Percentiles rank a stretch among this genome's conserved stretches.
These are phyloP conservation scores for Tubosaeta sp. DNA, from an alignment of 768 basidiomycete species.

Conservation along the genomic window DNA sequence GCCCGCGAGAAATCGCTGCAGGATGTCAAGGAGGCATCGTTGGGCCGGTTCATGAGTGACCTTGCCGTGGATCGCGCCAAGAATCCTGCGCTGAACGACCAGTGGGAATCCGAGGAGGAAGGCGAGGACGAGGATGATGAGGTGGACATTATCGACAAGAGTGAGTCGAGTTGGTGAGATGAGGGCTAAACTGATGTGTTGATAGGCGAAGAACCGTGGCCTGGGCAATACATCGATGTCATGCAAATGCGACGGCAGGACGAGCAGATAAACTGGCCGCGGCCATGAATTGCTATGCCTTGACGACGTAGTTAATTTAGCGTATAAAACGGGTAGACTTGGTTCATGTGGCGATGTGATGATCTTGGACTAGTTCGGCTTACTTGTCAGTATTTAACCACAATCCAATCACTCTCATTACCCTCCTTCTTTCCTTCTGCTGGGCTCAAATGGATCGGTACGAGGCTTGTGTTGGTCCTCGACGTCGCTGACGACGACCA, in stretches of 20 bases:
- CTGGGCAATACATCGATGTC: slow-evolving; percentile 73
- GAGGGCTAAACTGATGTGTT: slow-evolving; percentile 8
- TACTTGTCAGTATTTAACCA: slow-evolving; percentile 16
- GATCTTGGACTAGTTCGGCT: slow-evolving; percentile 17
- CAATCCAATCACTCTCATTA: slow-evolving; percentile 5
- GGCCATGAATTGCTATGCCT: slow-evolving; percentile 36
- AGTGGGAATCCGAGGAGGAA: slow-evolving; percentile 59
- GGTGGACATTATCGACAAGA: slow-evolving; percentile 63
- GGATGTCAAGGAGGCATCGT: slow-evolving; percentile 68
- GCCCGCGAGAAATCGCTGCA: slow-evolving; percentile 61
- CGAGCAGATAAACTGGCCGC: slow-evolving; percentile 66
- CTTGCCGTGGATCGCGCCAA: slow-evolving; percentile 66
- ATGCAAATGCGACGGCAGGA: slow-evolving; percentile 54
- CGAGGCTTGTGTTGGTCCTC: slow-evolving; percentile 9
- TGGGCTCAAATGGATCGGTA: slow-evolving; percentile 32
- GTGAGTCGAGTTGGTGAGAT: slow-evolving; percentile 39
- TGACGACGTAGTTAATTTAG: not conserved
- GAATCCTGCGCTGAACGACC: slow-evolving; percentile 59
- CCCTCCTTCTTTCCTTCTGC: slow-evolving; percentile 2
- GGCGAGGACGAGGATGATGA: slow-evolving; percentile 53
- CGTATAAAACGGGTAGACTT: not conserved
- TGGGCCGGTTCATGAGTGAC: slow-evolving; percentile 76
- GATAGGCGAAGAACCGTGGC: slow-evolving; percentile 64
- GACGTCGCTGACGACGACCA: slow-evolving; percentile 24
- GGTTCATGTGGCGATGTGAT: slow-evolving; percentile 11